Base-by-base conservation (phyloP, 2,329 filamentous ascomycete species). In the Chrysosporium keratinophilum region DNA sequence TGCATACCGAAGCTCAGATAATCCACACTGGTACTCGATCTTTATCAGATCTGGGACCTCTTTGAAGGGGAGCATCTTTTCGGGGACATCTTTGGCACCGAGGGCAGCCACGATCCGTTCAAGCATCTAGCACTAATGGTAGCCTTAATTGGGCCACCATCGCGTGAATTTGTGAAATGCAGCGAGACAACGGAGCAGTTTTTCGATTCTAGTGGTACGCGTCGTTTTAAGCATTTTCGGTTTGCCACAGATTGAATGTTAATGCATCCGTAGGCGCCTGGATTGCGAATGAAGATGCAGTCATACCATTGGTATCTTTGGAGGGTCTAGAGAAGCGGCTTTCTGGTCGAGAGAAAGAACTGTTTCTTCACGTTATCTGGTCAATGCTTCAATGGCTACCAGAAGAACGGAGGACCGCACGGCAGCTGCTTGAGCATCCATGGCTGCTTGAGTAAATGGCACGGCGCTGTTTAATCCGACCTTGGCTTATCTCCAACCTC, bases 351-450 rank as follows among this genome's bases (percentile, higher is more conserved):
- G 61, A 62, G 11, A 45, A 57, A 17, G 59, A 70, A 35, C 17
- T 52, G 7, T 73, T 71, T 56, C 41, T 72, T 5, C 39, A 33
- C 14, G 71, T 73, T 50, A 61, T 70, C 31, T 57, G 59, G 48
- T 62, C 59, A 3, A 72, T 73, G 67, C 57, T 73, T 12, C 61
- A 61, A 49, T 74, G 70, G 69, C 45, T 65, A 17, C 69, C 69
- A 14, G 68, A 72, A 57, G 65, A 71, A 34, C 63, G 69, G 41
- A 63, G 58, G 48, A 66, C 65, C 2, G 68, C 71, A 11, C 64
- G 58, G 53, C 60, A 72, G 57, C 60, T 72, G n/a, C 60, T 71
- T n/a, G 58, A 65, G 1, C 63, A 72, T 58, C 63, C 65, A 65
- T 69, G 67, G 67, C 60, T 71, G 31, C 42, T 47, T n/a, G n/a